Conservation (phyloP, 1,284 basidiomycete genomes). For the Sporisorium iseilematis-ciliati region DNA sequence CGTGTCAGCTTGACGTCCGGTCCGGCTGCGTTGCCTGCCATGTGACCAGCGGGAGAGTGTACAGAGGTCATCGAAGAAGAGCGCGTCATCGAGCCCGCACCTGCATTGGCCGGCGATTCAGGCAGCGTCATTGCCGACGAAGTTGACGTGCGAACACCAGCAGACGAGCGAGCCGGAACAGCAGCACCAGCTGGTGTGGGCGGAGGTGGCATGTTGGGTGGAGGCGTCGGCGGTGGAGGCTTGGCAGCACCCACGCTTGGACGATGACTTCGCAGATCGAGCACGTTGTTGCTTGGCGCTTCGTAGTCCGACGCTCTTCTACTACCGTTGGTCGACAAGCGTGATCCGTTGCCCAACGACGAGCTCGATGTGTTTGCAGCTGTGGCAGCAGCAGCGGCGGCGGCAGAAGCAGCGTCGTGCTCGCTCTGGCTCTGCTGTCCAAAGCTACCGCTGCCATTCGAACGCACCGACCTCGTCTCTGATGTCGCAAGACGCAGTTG, state of each 20-base stretch:
- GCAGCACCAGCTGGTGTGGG: slow-evolving; percentile 47
- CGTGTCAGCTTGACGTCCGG: slow-evolving; percentile 51
- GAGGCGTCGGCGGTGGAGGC: slow-evolving; percentile 86
- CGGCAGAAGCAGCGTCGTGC: slow-evolving; percentile 22
- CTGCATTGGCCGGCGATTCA: slow-evolving; percentile 48
- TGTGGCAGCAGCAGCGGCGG: slow-evolving; percentile 12
- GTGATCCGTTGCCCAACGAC: slow-evolving; percentile 29
- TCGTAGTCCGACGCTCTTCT: slow-evolving; percentile 37
- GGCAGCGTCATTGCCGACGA: slow-evolving; percentile 55
- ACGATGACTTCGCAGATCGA: slow-evolving; percentile 34
- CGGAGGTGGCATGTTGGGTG: slow-evolving; percentile 87
- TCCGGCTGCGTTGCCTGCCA: slow-evolving; percentile 17
- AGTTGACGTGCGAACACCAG: slow-evolving; percentile 49
- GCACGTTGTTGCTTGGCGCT: not conserved
- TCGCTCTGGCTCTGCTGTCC: slow-evolving; percentile 40
- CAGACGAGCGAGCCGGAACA: slow-evolving; percentile 22
- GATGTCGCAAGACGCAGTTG: slow-evolving; percentile 52
- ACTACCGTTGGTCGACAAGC: slow-evolving; percentile 28
- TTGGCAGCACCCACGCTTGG: slow-evolving; percentile 73
- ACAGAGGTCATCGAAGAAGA: slow-evolving; percentile 59
- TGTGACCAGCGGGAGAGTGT: slow-evolving; percentile 36
- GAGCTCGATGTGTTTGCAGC: not conserved
- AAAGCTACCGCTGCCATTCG: slow-evolving; percentile 45
- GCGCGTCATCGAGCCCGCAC: slow-evolving; percentile 46
- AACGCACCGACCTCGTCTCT: slow-evolving; percentile 54